Base-by-base conservation (phyloP, 257 asterid genomes). In the Solanum lycopersicoides region DNA sequence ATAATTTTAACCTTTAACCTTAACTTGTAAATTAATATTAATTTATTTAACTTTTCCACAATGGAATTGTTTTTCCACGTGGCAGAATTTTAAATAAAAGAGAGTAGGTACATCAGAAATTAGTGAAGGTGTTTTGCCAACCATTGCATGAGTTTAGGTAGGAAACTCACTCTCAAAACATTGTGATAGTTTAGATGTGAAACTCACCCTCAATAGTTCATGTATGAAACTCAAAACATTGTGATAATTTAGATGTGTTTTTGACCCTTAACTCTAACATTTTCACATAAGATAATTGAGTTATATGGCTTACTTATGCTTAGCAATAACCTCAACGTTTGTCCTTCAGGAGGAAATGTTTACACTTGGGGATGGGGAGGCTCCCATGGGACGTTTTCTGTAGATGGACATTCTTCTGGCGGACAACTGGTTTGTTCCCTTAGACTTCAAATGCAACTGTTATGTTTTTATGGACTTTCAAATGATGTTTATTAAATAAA, bases 301-400 rank as follows among this genome's bases (percentile, higher is more conserved):
- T 13, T 79, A 86, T 85, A 74, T 73, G 60, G 86, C 45, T 77
- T 86, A 47, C 45, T 88, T 88, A 73, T 47, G 88, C 87, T 50
- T 50, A 74, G 23, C 42, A 32, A 28, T 80, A 80, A 47, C 66
- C 79, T 63, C 90, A 3, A 63, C 66, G 23, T 72, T 59, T 45
- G 15, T 34, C 82, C 47, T 30, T 75, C 92, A 96, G 99, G 95
- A n/a, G 98, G 95, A 88, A 87, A 88, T 21, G 89, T 95, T 28
- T 96, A 97, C 92, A 93, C 98, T 16, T 97, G 99, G 99, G 99
- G 99, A 71, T 94, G 99, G 99, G 98, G 99, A 91, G 99, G 99
- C 86, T 97, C 99, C 72, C 92, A 95, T 86, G 99, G 98, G 86
- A 93, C 99, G 56, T 97, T 97, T 89, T 89, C 90, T 82, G 98